These are phyloP conservation scores for Naganishia albida DNA, from an alignment of 1,284 basidiomycete genomes.

Conservation along the genomic window DNA sequence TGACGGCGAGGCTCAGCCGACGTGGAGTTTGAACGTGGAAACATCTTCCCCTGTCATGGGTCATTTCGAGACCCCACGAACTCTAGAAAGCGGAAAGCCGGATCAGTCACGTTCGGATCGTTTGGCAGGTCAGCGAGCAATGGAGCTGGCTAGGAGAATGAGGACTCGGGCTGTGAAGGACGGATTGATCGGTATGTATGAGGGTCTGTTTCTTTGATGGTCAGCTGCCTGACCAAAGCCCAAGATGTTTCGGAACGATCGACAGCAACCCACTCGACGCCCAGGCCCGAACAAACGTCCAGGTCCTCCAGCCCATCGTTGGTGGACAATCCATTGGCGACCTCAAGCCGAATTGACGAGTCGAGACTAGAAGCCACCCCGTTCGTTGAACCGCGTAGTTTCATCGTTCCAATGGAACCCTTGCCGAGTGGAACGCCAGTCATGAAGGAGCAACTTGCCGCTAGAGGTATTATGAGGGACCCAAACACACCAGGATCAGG, in stretches of 20 bases:
- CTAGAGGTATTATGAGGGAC: constrained; percentile 15
- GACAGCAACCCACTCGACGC: too few species aligned
- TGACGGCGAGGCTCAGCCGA: too few species aligned
- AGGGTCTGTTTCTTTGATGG: too few species aligned
- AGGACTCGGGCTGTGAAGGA: not conserved
- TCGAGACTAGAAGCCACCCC: not conserved
- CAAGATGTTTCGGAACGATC: too few species aligned
- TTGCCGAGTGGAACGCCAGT: constrained; percentile 5
- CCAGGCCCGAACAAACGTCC: too few species aligned
- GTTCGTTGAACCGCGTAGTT: constrained; percentile 7
- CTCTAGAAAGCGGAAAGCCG: too few species aligned
- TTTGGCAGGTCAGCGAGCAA: not conserved
- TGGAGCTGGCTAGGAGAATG: not conserved
- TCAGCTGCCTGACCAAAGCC: too few species aligned
- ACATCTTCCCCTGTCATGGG: too few species aligned
- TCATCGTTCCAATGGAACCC: not conserved
- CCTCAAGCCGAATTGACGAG: not conserved
- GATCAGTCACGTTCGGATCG: not conserved
- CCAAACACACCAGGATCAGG: constrained; percentile 16
- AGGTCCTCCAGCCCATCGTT: too few species aligned
- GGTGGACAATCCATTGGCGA: not conserved
- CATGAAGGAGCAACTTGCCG: constrained; percentile 2
- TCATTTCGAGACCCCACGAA: too few species aligned
- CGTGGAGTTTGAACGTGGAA: too few species aligned
- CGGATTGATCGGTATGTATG: not conserved